Percentiles rank a stretch among this genome's conserved stretches.
Conservation (phyloP, 305 asterid genomes). For the Solanum hybrid region DNA sequence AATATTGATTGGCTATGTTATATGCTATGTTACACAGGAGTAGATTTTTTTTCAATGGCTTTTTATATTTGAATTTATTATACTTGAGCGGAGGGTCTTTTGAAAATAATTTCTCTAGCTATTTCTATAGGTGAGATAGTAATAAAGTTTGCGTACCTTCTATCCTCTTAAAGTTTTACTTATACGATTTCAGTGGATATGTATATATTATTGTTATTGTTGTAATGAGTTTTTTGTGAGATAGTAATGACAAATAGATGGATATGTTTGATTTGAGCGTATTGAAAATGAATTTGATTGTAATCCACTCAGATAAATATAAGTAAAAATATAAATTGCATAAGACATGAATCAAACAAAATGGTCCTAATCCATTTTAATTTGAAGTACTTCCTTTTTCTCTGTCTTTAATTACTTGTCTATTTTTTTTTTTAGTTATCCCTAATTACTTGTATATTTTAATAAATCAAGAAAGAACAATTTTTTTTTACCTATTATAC, state of each 20-base stretch:
- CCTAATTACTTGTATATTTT: no score
- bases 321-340: no score
- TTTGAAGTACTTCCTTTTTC: no score
- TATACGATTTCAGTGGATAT: neutral
- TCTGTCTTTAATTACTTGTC: no score
- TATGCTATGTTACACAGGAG: no score
- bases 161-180: neutral
- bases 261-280: no score
- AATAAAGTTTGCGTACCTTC: fast-evolving
- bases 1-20: neutral
- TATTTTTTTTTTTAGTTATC: no score
- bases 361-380: neutral
- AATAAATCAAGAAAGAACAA: no score
- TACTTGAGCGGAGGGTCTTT: fast-evolving
- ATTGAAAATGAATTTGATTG: neutral
- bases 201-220: neutral
- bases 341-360: neutral
- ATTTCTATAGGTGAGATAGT: fast-evolving
- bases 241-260: no score
- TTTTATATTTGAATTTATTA: no score
- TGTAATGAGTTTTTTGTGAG: neutral
- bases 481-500: no score
- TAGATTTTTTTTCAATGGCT: neutral
- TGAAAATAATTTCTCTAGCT: fast-evolving
- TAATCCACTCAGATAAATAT: no score